phyloP scores from a whole-genome alignment of 305 asterid genomes.

The Coffea humblotiana region DNA sequence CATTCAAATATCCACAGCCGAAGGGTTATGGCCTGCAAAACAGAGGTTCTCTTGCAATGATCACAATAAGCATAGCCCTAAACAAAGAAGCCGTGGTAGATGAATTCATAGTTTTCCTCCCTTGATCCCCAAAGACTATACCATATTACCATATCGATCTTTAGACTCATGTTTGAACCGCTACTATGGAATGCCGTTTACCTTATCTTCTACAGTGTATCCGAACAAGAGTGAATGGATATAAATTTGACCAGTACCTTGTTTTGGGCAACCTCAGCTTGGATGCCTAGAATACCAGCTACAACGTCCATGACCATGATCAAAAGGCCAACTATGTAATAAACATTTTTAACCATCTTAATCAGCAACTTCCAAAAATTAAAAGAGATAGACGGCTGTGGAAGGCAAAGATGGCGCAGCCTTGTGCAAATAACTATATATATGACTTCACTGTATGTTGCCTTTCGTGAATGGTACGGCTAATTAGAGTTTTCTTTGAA shows the following conservation, averaged over 20 bases:
- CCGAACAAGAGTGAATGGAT: background rate
- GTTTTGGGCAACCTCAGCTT: constrained; percentile 82
- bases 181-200: too few relatives aligned
- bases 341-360: constrained; percentile 47
- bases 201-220: background rate
- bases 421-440: background rate
- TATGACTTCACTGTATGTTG: background rate
- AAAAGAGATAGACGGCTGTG: background rate
- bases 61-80: background rate
- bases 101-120: background rate
- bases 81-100: background rate
- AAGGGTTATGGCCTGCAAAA: constrained; percentile 44
- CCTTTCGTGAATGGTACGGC: background rate
- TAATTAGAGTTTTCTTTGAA: constrained; percentile 23
- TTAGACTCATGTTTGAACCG: background rate
- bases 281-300: constrained; percentile 83
- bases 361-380: too few relatives aligned
- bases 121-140: background rate
- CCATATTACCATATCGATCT: background rate
- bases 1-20: constrained; percentile 71
- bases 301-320: constrained; percentile 62
- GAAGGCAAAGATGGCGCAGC: background rate
- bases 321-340: constrained; percentile 49
- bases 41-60: background rate
- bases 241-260: constrained; percentile 41